Evolutionary conservation across 805 yeast species (phyloP).

Genomic region (Yamadazyma paraphyllophila): DNA sequence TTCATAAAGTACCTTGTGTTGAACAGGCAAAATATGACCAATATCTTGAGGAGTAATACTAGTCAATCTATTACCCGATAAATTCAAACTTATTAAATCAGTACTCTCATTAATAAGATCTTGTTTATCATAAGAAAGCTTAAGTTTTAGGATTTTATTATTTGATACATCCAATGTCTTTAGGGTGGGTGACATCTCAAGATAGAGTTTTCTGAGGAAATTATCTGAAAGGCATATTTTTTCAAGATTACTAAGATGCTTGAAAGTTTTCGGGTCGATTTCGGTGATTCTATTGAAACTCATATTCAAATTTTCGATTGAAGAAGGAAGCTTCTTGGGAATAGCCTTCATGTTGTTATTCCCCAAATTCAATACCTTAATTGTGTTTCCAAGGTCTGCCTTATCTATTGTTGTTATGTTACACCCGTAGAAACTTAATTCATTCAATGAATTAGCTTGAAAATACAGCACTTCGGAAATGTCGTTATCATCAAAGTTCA

Average conservation of each 20-base stretch:
- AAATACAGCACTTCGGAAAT: constrained; percentile 9
- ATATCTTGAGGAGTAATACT: constrained; percentile 10
- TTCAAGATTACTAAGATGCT: constrained; percentile 7
- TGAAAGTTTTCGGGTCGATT: constrained; percentile 9
- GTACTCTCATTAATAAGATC: constrained; percentile 6
- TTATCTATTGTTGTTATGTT: constrained; percentile 12
- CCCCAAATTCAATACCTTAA: constrained; percentile 14
- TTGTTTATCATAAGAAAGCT: constrained; percentile 8
- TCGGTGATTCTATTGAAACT: constrained; percentile 11
- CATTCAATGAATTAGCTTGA: constrained; percentile 11
- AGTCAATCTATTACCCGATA: constrained; percentile 16
- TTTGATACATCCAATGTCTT: constrained; percentile 15
- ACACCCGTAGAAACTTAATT: constrained; percentile 20
- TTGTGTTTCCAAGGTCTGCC: constrained; percentile 1
- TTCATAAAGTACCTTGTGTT: constrained; percentile 14
- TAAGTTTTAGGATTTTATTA: constrained; percentile 10
- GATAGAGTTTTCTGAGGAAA: background rate
- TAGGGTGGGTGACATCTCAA: constrained; percentile 7
- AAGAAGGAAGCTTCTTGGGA: constrained; percentile 11
- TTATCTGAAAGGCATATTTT: constrained; percentile 15
- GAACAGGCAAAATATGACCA: constrained; percentile 12
- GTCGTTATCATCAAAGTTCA: constrained; percentile 20
- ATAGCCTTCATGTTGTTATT: constrained; percentile 13
- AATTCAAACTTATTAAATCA: constrained; percentile 11
- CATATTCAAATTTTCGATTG: constrained; percentile 10